Conservation (phyloP, 2,329 filamentous ascomycete species). For the Xylaria sp. region DNA sequence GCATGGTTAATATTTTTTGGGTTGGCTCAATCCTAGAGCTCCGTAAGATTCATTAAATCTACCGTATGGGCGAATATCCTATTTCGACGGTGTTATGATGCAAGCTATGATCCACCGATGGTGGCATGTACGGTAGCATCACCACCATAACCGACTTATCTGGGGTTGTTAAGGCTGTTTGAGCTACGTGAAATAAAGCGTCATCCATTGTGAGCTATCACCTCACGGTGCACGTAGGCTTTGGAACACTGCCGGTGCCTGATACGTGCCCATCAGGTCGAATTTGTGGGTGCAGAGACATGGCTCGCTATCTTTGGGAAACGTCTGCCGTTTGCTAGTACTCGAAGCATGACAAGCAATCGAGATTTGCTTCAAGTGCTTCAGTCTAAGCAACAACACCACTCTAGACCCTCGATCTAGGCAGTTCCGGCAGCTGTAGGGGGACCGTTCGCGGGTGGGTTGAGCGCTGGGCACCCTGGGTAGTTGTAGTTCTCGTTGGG, state of each 20-base stretch:
- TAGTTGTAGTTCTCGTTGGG: neutral
- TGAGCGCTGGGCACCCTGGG: neutral
- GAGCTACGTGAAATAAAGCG: neutral
- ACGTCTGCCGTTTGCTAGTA: neutral
- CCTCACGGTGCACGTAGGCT: neutral
- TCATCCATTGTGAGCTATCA: neutral
- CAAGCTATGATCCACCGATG: neutral
- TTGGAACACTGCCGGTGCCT: neutral
- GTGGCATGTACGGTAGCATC: neutral
- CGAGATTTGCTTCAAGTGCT: neutral
- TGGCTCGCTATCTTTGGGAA: neutral
- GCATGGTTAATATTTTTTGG: too few relatives aligned
- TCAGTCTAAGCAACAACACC: neutral
- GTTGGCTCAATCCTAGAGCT: too few relatives aligned
- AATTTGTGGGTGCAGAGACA: neutral
- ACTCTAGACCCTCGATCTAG: neutral
- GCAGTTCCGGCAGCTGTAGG: too few relatives aligned
- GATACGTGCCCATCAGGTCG: neutral
- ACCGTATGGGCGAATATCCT: neutral
- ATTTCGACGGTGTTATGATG: too few relatives aligned
- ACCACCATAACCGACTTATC: neutral
- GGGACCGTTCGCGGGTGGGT: neutral
- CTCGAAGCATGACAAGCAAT: neutral
- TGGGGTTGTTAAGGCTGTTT: neutral
- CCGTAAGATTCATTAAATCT: neutral